A percentile compares a stretch with the other conserved stretches of the same genome.
phyloP scores from a whole-genome alignment of 2,329 filamentous ascomycete genomes.

The Aspergillus aculeatus region DNA sequence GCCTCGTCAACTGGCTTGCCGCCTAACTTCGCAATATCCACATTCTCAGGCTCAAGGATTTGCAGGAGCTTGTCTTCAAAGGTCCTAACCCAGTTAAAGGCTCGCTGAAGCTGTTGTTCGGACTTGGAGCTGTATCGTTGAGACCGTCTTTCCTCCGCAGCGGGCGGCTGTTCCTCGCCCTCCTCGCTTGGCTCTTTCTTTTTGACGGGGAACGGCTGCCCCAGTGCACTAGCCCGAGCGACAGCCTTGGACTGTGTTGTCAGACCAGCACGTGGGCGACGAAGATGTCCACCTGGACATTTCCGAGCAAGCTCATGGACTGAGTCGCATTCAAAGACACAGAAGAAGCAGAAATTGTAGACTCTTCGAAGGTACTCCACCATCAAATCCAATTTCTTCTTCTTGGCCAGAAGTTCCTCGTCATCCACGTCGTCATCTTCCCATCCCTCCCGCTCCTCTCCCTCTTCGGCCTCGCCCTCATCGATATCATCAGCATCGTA shows the following conservation, averaged over 20 bases:
- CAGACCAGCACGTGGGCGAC: slow-evolving; percentile 81
- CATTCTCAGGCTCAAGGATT: slow-evolving; percentile 83
- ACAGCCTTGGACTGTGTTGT: slow-evolving; percentile 80
- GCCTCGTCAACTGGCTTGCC: slow-evolving; percentile 84
- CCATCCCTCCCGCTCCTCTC: slow-evolving; percentile 71
- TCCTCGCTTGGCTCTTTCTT: slow-evolving; percentile 67
- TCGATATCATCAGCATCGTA: slow-evolving; percentile 41
- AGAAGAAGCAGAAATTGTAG: slow-evolving; percentile 99
- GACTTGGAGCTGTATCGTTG: slow-evolving; percentile 69
- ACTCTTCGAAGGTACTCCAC: slow-evolving; percentile 96
- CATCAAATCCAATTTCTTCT: slow-evolving; percentile 93
- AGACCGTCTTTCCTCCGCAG: slow-evolving; percentile 71
- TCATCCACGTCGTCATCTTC: slow-evolving; percentile 75
- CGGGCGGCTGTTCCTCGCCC: slow-evolving; percentile 62
- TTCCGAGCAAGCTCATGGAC: slow-evolving; percentile 94
- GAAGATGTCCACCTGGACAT: slow-evolving; percentile 94
- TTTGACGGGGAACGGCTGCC: slow-evolving; percentile 80
- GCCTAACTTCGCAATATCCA: slow-evolving; percentile 85
- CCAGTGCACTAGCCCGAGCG: slow-evolving; percentile 77
- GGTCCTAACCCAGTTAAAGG: slow-evolving; percentile 98
- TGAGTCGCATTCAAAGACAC: slow-evolving; percentile 96
- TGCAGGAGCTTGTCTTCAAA: slow-evolving; percentile 96
- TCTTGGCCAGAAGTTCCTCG: slow-evolving; percentile 83
- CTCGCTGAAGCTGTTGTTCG: slow-evolving; percentile 87
- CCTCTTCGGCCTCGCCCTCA: slow-evolving; percentile 70